Conservation (phyloP, 495 filamentous ascomycete genomes). For the Bathelium albidoporum region DNA sequence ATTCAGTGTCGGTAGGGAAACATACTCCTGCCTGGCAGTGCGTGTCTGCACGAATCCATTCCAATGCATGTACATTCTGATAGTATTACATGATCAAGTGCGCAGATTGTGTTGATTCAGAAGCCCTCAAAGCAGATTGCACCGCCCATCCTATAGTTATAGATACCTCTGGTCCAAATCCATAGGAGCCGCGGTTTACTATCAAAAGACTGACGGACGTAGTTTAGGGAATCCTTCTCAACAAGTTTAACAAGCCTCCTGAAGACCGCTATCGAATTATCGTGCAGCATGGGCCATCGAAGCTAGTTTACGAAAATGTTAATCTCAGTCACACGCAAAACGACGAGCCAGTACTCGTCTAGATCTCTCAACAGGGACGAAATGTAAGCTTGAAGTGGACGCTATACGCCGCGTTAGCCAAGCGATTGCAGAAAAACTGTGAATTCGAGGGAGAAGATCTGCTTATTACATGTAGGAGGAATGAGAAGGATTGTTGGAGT, state of each 20-base stretch:
- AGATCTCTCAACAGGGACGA: constrained; percentile 20
- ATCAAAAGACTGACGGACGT: constrained; percentile 9
- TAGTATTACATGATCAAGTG: too few relatives aligned
- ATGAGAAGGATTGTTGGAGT: constrained; percentile 15
- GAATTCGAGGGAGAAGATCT: constrained; percentile 13
- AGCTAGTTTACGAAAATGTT: constrained; percentile 18
- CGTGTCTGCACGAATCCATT: too few relatives aligned
- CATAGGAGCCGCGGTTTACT: constrained; percentile 12
- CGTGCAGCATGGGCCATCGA: constrained; percentile 16
- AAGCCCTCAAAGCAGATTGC: background rate
- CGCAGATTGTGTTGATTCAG: too few relatives aligned
- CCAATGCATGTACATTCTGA: too few relatives aligned
- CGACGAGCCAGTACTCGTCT: constrained; percentile 14
- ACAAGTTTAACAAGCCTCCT: constrained; percentile 11
- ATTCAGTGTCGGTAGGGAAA: too few relatives aligned
- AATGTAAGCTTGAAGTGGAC: constrained; percentile 9
- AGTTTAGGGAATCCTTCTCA: constrained; percentile 10
- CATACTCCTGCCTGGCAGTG: too few relatives aligned
- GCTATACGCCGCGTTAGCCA: constrained; percentile 6
- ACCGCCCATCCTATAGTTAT: background rate
- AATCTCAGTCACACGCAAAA: constrained; percentile 10
- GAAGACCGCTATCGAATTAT: constrained; percentile 19
- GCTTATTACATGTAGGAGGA: constrained; percentile 13
- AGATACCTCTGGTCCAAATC: constrained; percentile 17
- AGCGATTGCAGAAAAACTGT: constrained; percentile 9